These are phyloP conservation scores for Salix brachista DNA, from an alignment of 345 rosid genomes.

Conservation along the genomic window DNA sequence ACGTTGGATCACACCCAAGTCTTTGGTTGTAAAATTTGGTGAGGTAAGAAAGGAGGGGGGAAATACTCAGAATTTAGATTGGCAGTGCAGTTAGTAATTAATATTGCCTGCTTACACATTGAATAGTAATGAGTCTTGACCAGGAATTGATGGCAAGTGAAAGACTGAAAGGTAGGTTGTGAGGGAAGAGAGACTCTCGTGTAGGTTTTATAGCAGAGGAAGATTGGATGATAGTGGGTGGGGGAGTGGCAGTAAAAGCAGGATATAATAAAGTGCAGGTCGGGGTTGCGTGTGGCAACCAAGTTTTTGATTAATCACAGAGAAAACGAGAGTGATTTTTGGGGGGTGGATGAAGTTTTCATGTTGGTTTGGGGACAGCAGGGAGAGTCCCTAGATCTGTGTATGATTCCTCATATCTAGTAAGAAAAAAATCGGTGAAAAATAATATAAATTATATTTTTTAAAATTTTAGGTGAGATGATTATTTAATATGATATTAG, in stretches of 20 bases:
- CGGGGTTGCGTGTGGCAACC: slow-evolving; percentile 44
- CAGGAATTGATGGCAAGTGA: slow-evolving; percentile 20
- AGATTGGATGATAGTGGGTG: slow-evolving; percentile 13
- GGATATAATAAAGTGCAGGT: slow-evolving; percentile 14
- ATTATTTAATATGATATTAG: too few relatives aligned
- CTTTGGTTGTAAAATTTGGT: too few relatives aligned
- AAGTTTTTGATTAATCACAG: slow-evolving; percentile 17
- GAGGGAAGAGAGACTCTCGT: not conserved
- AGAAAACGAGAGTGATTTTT: not conserved
- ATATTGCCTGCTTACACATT: too few relatives aligned
- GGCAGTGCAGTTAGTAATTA: too few relatives aligned
- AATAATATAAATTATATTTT: too few relatives aligned
- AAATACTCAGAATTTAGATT: too few relatives aligned
- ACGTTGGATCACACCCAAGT: too few relatives aligned
- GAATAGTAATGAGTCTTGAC: slow-evolving; percentile 8
- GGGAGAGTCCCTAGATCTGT: slow-evolving; percentile 22
- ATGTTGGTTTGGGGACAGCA: slow-evolving; percentile 18
- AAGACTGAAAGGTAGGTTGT: slow-evolving; percentile 5
- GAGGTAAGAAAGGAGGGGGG: too few relatives aligned
- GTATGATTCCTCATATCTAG: slow-evolving; percentile 31
- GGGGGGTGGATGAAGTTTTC: slow-evolving; percentile 2
- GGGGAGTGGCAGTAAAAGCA: not conserved
- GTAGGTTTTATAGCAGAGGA: too few relatives aligned
- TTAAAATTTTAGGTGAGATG: too few relatives aligned
- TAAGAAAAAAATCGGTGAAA: not conserved